phyloP scores from a whole-genome alignment of 1,284 basidiomycete genomes.

The Cutaneotrichosporon dermatis region DNA sequence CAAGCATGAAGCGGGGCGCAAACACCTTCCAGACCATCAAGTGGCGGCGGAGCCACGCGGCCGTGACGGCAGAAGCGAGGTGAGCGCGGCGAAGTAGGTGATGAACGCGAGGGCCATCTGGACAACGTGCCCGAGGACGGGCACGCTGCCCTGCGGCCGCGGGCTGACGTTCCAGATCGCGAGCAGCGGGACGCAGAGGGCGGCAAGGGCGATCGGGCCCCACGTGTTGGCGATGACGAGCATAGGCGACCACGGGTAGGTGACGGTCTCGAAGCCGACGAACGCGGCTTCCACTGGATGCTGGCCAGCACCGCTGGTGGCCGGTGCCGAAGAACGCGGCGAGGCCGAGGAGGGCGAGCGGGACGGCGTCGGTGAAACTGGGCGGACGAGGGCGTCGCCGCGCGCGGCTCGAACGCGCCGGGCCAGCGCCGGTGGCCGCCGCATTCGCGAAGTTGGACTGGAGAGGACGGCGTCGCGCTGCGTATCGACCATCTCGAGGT shows the following conservation, averaged over 20 bases:
- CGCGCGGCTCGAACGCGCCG: constrained; percentile 47
- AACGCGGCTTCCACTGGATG: constrained; percentile 97
- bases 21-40: constrained; percentile 99
- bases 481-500: constrained; percentile 74
- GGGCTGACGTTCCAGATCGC: constrained; percentile 85
- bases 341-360: constrained; percentile 68
- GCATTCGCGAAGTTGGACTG: constrained; percentile 29
- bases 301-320: constrained; percentile 85
- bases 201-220: constrained; percentile 64
- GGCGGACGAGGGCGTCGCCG: constrained; percentile 46
- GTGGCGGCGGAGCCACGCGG: constrained; percentile 76
- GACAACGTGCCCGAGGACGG: constrained; percentile 48
- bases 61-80: constrained; percentile 69
- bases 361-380: constrained; percentile 64
- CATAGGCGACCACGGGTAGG: constrained; percentile 69
- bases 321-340: constrained; percentile 82
- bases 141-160: constrained; percentile 37
- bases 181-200: constrained; percentile 65
- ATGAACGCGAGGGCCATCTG: constrained; percentile 60
- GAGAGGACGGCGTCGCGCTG: constrained; percentile 65
- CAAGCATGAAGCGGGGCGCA: constrained; percentile 86
- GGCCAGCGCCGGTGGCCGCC: constrained; percentile 18
- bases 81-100: constrained; percentile 64
- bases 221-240: constrained; percentile 79
- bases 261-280: constrained; percentile 62